Evolutionary conservation across 129 eudicot species (phyloP), one percentile per base, ranked within the genome.

Genomic region (Helichrysum umbraculigerum): DNA sequence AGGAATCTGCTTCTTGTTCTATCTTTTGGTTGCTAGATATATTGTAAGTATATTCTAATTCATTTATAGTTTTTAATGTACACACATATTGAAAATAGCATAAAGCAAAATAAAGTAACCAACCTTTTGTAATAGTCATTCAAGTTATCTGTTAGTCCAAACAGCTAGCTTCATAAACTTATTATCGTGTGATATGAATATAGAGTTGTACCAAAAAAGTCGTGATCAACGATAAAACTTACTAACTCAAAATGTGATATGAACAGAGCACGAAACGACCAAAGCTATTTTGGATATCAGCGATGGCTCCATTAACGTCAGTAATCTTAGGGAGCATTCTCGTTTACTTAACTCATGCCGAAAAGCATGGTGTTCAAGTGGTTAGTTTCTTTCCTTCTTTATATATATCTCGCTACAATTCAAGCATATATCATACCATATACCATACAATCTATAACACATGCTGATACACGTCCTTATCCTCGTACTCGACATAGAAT

Each of bases 331-430:
- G 96, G 63, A 95, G 92, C 28, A 37, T 95, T 63, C 90, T 95
- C 16, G 96, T 91, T 35, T 95, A 89, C 73, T 70, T 95, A 59
- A 91, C 99, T 65, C 94, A 91, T 57, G 99, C 99, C 41, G 99
- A 95, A 32, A 91, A 82, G 41, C 97, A 95, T 35, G 99, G 99
- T 1, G 89, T 95, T 68, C 97, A 89, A 89, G 96, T 91, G 96
- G 99, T 95, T 67, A 84, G 92, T 63, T 70, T 75, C 8, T 33
- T 21, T 28, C 21, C 6, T 47, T 47, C 6, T 47, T 3, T 47
- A 14, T 47, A 14, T 47, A 47, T 47, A 47, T 47, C 16, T 12
- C n/a, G 12, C 1, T 19, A 2, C 29, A 64, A 16, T 14, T 29
- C 1, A 28, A 50, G 29, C 3, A 28, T 8, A 21, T 0, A 25